Percentiles rank a stretch among this genome's conserved stretches.
Conservation (phyloP, 495 filamentous ascomycete genomes). For the Aspergillus campestris region DNA sequence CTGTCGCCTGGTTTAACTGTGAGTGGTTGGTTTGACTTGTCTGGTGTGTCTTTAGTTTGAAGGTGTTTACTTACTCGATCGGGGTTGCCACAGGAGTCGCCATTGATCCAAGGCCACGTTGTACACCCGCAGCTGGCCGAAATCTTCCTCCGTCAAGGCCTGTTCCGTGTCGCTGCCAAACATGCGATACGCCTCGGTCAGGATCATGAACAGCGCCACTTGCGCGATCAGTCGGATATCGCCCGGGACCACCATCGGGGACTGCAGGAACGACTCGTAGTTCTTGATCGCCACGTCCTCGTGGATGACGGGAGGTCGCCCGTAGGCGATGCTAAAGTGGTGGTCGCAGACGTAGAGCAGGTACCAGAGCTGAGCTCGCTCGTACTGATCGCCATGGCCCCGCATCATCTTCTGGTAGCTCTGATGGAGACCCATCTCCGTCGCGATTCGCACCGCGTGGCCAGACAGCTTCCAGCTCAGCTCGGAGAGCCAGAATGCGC, state of each 20-base stretch:
- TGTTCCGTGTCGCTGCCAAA: conserved; percentile 50
- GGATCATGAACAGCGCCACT: conserved; percentile 48
- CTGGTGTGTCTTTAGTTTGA: not conserved
- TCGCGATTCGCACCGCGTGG: conserved; percentile 46
- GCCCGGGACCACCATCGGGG: conserved; percentile 36
- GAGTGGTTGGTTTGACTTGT: not conserved
- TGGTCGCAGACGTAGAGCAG: conserved; percentile 49
- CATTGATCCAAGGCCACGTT: conserved; percentile 50
- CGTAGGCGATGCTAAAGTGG: conserved; percentile 48
- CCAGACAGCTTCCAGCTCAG: conserved; percentile 48
- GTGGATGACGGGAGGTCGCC: conserved; percentile 45
- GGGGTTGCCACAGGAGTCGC: conserved; percentile 47
- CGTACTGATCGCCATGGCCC: conserved; percentile 40
- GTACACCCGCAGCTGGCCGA: conserved; percentile 41
- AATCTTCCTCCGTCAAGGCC: conserved; percentile 44
- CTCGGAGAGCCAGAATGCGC: conserved; percentile 46
- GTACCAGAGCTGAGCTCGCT: conserved; percentile 42
- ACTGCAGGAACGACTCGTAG: conserved; percentile 43
- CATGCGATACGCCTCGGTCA: conserved; percentile 48
- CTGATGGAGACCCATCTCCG: conserved; percentile 43
- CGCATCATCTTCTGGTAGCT: conserved; percentile 42
- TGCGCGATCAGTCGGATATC: conserved; percentile 49
- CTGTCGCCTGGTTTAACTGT: conserved; percentile 31
- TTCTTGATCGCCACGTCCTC: conserved; percentile 45
- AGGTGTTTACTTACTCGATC: conserved; percentile 32